Evolutionary conservation across 306 rosid genomes (phyloP), one percentile per base, ranked within the genome.

Genomic region (Cucurbita maxima): DNA sequence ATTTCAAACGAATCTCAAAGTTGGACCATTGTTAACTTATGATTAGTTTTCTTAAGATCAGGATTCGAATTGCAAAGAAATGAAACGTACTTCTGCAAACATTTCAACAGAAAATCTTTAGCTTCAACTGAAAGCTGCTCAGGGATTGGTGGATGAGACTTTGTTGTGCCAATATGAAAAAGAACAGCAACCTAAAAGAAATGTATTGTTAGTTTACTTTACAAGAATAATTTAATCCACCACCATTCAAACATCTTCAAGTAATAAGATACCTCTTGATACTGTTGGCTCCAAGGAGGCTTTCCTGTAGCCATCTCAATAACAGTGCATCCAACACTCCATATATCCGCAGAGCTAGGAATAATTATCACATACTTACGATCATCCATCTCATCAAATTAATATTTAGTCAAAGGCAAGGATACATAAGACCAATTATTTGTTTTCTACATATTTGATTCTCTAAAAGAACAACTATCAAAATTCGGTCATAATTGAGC

Each of bases 251-350:
- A 44, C 77, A 54, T 66, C 59, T 38, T 53, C 51, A 19, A 22
- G 13, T 7, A 10, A 59, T 37, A 59, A 74, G 59, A 76, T 76
- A 95, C 99, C 97, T 91, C 99, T 83, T 89, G 90, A 80, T 88
- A 95, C 82, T 95, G 97, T 81, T 95, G 96, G 73, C 97, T 95
- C 99, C 99, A 95, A 47, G 99, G 99, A 83, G 99, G 99, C 79
- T 95, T 91, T 81, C 97, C 99, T 1, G 99, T 91, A 81, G 97
- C 96, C 99, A 95, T 95, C 87, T 95, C 99, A 79, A 95, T 95
- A 70, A 95, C 96, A 37, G 99, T 95, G 80, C 99, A 95, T 36
- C 97, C 99, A 78, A 95, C 99, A 3, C 99, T 91, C 99, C 99
- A 95, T 84, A 95, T 95, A 80, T 95, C 99, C 75, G 99, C 99